Percentiles rank a stretch among this genome's conserved stretches.
Conservation (phyloP, 139 green algal genomes). For the Chlorella sp. region DNA sequence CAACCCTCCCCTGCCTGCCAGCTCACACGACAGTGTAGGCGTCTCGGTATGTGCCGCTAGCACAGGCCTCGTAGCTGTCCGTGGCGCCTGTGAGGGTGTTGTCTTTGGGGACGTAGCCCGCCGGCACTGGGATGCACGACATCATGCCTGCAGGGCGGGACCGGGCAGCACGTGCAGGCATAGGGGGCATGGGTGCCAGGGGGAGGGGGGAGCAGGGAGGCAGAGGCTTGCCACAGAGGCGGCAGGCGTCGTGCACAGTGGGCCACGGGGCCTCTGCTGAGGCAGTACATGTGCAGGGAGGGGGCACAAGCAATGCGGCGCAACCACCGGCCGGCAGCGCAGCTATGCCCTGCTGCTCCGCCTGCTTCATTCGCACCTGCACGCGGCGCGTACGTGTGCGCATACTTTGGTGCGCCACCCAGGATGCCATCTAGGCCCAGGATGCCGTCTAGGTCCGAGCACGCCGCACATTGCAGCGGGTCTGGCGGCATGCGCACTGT, state of each 20-base stretch:
- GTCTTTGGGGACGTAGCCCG: not conserved
- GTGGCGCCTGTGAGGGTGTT: not conserved
- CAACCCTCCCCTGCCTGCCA: too few relatives aligned
- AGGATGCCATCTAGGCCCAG: not conserved
- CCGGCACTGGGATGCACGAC: not conserved
- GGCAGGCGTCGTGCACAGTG: too few relatives aligned
- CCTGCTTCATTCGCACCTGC: not conserved
- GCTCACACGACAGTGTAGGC: not conserved
- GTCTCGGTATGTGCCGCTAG: not conserved
- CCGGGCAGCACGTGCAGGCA: too few relatives aligned
- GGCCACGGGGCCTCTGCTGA: too few relatives aligned
- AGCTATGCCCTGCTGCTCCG: too few relatives aligned
- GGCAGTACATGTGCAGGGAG: not conserved
- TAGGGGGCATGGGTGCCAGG: too few relatives aligned
- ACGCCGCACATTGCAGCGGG: not conserved
- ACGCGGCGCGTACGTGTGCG: not conserved
- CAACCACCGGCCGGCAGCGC: not conserved
- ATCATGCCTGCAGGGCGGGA: not conserved
- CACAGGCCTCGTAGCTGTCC: not conserved
- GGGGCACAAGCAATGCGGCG: not conserved
- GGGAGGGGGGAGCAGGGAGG: not conserved
- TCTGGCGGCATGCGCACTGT: not conserved
- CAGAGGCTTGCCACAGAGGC: too few relatives aligned
- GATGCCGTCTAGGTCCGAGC: not conserved
- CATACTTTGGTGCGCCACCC: not conserved